Conservation (phyloP, 805 yeast species). For the Tetrapisispora fleetii region DNA sequence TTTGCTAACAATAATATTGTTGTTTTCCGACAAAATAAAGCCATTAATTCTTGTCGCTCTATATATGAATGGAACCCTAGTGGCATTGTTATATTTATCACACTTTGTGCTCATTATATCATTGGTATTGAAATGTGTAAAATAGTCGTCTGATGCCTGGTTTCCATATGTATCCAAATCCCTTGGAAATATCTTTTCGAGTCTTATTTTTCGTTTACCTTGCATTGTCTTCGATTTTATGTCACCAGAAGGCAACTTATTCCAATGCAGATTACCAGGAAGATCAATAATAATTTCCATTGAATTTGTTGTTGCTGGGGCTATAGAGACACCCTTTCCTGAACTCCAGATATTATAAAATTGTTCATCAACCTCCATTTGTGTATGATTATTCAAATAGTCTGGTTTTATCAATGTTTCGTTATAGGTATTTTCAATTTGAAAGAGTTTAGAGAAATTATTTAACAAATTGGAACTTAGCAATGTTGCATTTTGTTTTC, state of each 20-base stretch:
- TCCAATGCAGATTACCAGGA: constrained; percentile 8
- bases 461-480: constrained; percentile 34
- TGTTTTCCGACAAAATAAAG: constrained; percentile 2
- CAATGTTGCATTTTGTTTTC: constrained; percentile 11
- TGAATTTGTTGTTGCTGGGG: constrained; percentile 18
- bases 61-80: constrained; percentile 1
- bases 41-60: constrained; percentile 10
- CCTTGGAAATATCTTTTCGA: constrained; percentile 38
- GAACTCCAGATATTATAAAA: constrained; percentile 29
- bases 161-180: constrained; percentile 34
- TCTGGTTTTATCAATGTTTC: constrained; percentile 36
- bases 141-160: constrained; percentile 21
- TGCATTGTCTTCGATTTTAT: constrained; percentile 22
- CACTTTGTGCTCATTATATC: constrained; percentile 6
- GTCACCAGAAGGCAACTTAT: constrained; percentile 4
- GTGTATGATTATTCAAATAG: constrained; percentile 20
- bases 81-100: constrained; percentile 2
- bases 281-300: constrained; percentile 24
- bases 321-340: constrained; percentile 6
- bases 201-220: constrained; percentile 36
- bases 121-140: constrained; percentile 6
- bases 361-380: constrained; percentile 24
- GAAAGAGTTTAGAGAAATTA: constrained; percentile 34
- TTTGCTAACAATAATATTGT: constrained; percentile 6
- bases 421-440: constrained; percentile 34